Evolutionary conservation across 129 eudicot species (phyloP).

Genomic region (Daucus carota): DH1_v3.0 NC_030386.2:29331001-29331500

Average conservation of each 20-base stretch:
- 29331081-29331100: background rate
- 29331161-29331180: background rate
- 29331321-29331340: slow-evolving; percentile 12
- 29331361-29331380: slow-evolving; percentile 50
- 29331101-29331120: background rate
- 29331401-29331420: slow-evolving; percentile 59
- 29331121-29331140: background rate
- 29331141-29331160: slow-evolving; percentile 24
- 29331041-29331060: background rate
- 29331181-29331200: background rate
- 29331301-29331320: background rate
- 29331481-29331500: background rate
- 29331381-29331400: slow-evolving; percentile 43
- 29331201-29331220: background rate
- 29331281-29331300: background rate
- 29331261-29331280: background rate
- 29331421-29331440: slow-evolving; percentile 47
- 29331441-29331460: slow-evolving; percentile 52
- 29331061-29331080: background rate
- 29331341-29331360: background rate
- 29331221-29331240: background rate
- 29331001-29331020: slow-evolving; percentile 22
- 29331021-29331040: background rate
- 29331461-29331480: slow-evolving; percentile 23
- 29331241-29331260: background rate